These are phyloP conservation scores for Posidonia oceanica DNA, from an alignment of 116 monocot species.

Conservation along the genomic window DNA sequence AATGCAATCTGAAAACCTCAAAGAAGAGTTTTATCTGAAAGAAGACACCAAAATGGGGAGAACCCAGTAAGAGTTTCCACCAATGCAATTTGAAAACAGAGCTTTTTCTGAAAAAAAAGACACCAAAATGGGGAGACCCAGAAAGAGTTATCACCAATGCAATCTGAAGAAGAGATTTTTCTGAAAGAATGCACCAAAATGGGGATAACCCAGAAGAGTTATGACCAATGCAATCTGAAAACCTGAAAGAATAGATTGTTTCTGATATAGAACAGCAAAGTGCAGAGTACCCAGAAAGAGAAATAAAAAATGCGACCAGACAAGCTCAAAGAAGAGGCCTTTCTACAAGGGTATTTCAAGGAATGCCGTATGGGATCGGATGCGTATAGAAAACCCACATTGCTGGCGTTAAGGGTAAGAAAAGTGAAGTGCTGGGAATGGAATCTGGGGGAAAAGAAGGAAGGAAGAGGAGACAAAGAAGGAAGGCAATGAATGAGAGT, in stretches of 20 bases:
- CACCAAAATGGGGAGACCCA: neutral
- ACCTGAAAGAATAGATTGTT: neutral
- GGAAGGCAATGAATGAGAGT: no score
- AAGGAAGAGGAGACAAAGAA: no score
- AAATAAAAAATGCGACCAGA: no score
- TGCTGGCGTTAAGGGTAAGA: no score
- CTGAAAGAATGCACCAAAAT: neutral
- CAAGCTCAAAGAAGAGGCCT: no score
- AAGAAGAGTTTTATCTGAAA: neutral
- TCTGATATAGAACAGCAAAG: neutral
- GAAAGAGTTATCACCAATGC: neutral
- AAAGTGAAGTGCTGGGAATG: no score
- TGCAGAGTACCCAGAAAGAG: neutral
- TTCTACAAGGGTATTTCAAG: no score
- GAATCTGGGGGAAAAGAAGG: no score
- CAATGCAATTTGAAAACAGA: neutral
- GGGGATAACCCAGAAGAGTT: neutral
- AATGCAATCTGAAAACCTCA: neutral
- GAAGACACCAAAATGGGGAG: neutral
- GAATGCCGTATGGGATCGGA: no score
- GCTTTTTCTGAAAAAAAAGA: neutral
- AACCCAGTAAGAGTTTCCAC: neutral
- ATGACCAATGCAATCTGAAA: no score
- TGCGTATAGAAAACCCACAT: no score
- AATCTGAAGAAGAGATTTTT: neutral